Evolutionary conservation across 2,329 filamentous ascomycete genomes (phyloP).

Genomic region (Aspergillus amoenus): DNA sequence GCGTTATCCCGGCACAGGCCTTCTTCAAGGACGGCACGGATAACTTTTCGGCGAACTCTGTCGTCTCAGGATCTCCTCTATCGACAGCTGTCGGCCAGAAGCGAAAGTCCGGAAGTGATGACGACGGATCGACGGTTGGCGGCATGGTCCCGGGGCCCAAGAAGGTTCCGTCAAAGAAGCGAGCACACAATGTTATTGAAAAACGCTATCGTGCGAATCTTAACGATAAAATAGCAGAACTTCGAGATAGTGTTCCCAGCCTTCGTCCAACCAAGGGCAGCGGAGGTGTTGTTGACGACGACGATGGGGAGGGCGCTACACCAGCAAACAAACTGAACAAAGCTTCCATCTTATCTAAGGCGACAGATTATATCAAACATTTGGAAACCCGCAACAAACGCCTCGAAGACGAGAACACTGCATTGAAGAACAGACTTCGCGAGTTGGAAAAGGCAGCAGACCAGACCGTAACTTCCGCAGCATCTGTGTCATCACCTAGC

Average conservation of each 20-base stretch:
- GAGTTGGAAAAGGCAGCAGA: slow-evolving; percentile 68
- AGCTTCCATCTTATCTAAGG: slow-evolving; percentile 92
- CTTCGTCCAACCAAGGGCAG: slow-evolving; percentile 71
- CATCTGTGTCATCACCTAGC: slow-evolving; percentile 42
- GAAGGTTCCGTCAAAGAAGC: slow-evolving; percentile 75
- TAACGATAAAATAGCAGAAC: slow-evolving; percentile 92
- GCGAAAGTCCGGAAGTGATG: slow-evolving; percentile 67
- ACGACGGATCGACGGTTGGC: slow-evolving; percentile 34
- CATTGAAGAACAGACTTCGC: slow-evolving; percentile 74
- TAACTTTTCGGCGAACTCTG: slow-evolving; percentile 18
- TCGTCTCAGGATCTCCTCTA: slow-evolving; percentile 25
- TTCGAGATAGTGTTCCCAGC: slow-evolving; percentile 89
- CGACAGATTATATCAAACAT: slow-evolving; percentile 93
- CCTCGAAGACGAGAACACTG: slow-evolving; percentile 75
- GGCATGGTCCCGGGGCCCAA: slow-evolving; percentile 37
- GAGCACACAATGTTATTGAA: slow-evolving; percentile 97
- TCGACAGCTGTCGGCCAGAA: slow-evolving; percentile 52
- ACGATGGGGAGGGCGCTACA: slow-evolving; percentile 77
- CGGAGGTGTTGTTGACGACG: slow-evolving; percentile 56
- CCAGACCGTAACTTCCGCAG: slow-evolving; percentile 38
- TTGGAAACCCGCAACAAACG: slow-evolving; percentile 86
- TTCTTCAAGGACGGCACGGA: slow-evolving; percentile 6
- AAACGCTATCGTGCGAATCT: slow-evolving; percentile 95
- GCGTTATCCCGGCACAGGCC: slow-evolving; percentile 6
- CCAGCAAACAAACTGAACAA: slow-evolving; percentile 96